Percentiles rank a stretch among this genome's conserved stretches.
Conservation (phyloP, 2,329 filamentous ascomycete species). For the Teratosphaeria nubilosa region DNA sequence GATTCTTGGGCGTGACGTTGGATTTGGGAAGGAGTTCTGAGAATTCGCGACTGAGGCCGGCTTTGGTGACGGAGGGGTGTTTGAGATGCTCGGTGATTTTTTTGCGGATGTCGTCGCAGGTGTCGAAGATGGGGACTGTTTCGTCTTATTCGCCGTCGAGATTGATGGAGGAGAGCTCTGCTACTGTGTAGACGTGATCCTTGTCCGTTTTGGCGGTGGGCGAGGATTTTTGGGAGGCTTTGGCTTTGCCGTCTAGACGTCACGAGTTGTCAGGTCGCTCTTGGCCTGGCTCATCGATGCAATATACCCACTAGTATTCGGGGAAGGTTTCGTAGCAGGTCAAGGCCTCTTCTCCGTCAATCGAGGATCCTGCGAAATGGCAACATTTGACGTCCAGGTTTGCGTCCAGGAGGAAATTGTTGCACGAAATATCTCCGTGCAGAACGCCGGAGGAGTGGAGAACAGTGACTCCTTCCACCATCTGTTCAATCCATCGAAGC, state of each 20-base stretch:
- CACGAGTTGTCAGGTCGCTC: no score
- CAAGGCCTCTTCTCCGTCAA: no score
- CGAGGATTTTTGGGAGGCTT: background rate
- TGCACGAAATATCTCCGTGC: no score
- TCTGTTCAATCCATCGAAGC: no score
- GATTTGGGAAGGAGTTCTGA: background rate
- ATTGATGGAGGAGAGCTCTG: conserved; percentile 6
- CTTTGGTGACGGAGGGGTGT: background rate
- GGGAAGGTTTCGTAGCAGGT: no score
- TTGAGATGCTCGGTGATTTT: conserved; percentile 35
- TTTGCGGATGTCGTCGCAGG: conserved; percentile 47
- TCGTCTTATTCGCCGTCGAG: conserved; percentile 13
- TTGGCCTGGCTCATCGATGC: no score
- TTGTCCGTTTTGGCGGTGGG: background rate
- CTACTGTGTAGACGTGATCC: background rate
- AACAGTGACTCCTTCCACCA: no score
- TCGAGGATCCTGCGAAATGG: no score
- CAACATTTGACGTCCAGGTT: no score
- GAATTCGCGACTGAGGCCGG: background rate
- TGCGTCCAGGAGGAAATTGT: no score
- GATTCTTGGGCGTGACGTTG: conserved; percentile 1
- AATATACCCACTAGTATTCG: no score
- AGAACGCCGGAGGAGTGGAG: no score
- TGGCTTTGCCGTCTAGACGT: background rate
- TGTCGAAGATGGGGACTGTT: conserved; percentile 44